These are phyloP conservation scores for Petunia axillaris DNA, from an alignment of 257 asterid species.

Conservation along the genomic window DNA sequence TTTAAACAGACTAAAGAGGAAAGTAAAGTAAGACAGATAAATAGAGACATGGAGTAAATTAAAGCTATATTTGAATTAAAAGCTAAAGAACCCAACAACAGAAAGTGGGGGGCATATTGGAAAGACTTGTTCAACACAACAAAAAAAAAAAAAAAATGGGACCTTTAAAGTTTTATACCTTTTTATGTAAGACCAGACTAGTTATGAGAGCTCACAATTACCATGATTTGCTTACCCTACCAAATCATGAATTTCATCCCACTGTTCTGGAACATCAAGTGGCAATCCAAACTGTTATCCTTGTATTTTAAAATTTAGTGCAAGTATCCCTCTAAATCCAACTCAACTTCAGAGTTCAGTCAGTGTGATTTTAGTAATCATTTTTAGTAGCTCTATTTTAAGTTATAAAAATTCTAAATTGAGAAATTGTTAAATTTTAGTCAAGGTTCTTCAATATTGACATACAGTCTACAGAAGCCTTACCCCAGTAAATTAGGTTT, in stretches of 20 bases:
- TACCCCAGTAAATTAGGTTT: not conserved
- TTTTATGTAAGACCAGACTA: not conserved
- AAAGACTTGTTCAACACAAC: not conserved
- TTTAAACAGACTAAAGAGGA: too few relatives aligned
- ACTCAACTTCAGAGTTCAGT: not conserved
- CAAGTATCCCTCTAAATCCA: not conserved
- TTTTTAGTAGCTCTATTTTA: not conserved
- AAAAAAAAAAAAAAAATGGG: not conserved
- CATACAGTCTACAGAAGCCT: not conserved
- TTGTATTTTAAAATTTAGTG: not conserved
- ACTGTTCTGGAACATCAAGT: not conserved
- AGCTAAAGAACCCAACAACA: not conserved
- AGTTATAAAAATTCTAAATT: not conserved
- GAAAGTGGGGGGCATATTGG: not conserved
- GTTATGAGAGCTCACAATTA: not conserved
- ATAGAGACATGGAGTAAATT: not conserved
- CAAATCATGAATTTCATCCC: not conserved
- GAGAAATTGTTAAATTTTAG: not conserved
- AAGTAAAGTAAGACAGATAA: too few relatives aligned
- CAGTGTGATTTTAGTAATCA: not conserved
- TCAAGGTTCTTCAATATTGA: not conserved
- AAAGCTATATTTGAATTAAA: not conserved
- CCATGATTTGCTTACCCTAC: not conserved
- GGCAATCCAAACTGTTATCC: not conserved
- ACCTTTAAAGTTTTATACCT: not conserved